Evolutionary conservation across 2,329 filamentous ascomycete genomes (phyloP), one percentile per base, ranked within the genome.

Genomic region (Monosporascus sp.): DNA sequence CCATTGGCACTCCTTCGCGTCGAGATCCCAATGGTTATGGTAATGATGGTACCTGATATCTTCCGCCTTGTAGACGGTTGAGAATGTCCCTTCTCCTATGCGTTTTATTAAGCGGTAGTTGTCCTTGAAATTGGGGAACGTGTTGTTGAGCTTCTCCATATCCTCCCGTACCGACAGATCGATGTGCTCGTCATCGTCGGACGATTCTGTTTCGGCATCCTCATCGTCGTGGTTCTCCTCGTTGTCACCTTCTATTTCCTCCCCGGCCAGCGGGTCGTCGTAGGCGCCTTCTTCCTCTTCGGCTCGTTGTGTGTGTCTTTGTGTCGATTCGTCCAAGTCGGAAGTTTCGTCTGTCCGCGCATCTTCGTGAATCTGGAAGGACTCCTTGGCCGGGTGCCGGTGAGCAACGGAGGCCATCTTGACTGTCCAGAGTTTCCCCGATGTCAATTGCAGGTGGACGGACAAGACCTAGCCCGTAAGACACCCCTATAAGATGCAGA

Each of bases 51-150:
- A 96, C 52, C 87, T 79, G 25, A 97, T 74, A 68, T 99, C 94
- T 70, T 97, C 91, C 20, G 95, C 94, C 71, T 99, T 99, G 79
- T 99, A 99, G 14, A 99, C 94, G 2, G 94, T 97, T 1, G 94
- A 97, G 68, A 99, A 99, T 1, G 94, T 99, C 53, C 94, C 94
- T 81, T 99, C 94, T 65, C 94, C 94, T 65, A 99, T 99, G 57
- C 93, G 87, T 72, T 97, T 97, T 68, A 99, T 94, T 51, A 99
- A 74, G 50, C 92, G 86, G 72, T 93, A 99, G 53, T 87, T 84
- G 63, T 89, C 81, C 59, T 82, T 87, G 68, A 97, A 95, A 49
- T 88, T 89, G 38, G 85, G 85, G 68, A 97, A 97, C 37, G 85
- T 87, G 51, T 84, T 78, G 62, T 93, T 86, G 53, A 99, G 83